Percentiles rank a stretch among this genome's conserved stretches.
phyloP scores from a whole-genome alignment of 257 asterid species.

The Solanum habrochaites region DNA sequence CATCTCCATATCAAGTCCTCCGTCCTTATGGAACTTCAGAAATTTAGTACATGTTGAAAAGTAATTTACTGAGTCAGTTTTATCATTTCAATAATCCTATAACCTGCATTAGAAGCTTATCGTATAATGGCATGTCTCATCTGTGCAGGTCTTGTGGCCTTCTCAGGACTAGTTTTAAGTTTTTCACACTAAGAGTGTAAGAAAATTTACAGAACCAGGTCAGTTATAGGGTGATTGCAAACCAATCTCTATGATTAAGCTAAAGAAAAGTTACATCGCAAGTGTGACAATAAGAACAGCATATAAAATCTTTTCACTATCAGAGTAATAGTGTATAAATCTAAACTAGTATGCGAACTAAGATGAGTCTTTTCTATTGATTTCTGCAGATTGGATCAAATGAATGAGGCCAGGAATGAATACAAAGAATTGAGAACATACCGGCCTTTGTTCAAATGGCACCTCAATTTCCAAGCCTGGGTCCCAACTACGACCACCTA shows the following conservation, averaged over 20 bases:
- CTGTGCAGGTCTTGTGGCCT: background rate
- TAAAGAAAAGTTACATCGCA: background rate
- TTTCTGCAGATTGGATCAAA: background rate
- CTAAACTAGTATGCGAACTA: background rate
- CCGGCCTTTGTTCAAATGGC: constrained; percentile 88
- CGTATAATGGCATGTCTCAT: background rate
- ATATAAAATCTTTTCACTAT: background rate
- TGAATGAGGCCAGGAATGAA: background rate
- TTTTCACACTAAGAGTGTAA: background rate
- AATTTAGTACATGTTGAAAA: background rate
- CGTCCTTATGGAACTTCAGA: background rate
- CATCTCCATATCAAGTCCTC: background rate
- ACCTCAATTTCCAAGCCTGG: constrained; percentile 82
- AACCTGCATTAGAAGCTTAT: background rate
- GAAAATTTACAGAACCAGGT: background rate
- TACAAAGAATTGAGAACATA: constrained; percentile 10
- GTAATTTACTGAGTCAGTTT: background rate
- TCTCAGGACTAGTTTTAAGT: background rate
- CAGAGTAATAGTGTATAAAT: background rate
- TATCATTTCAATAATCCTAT: background rate
- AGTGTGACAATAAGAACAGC: background rate
- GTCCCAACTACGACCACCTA: constrained; percentile 72
- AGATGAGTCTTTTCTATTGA: background rate
- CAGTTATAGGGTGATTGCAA: background rate
- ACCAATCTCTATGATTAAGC: background rate